phyloP scores from a whole-genome alignment of 345 rosid genomes.

The Mercurialis annua region DNA sequence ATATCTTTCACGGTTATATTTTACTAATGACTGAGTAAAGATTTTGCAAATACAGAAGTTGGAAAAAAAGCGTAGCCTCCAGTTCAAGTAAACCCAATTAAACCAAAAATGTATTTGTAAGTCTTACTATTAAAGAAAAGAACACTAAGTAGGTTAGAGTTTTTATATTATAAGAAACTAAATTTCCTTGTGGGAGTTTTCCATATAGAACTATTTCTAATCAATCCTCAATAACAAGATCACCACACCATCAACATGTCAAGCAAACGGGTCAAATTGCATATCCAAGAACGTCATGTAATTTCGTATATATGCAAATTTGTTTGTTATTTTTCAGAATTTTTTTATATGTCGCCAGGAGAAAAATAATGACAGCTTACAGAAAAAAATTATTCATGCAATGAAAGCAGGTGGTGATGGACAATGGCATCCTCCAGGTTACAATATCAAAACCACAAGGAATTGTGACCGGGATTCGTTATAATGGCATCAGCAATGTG shows the following conservation, averaged over 20 bases:
- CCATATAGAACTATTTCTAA: not conserved
- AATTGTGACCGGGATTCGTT: slow-evolving; percentile 23
- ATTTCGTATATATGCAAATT: not conserved
- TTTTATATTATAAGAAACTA: not conserved
- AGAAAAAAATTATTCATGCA: not conserved
- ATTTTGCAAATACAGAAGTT: not conserved
- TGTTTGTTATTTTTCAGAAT: not conserved
- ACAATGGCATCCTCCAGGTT: slow-evolving; percentile 25
- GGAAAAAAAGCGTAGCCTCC: slow-evolving; percentile 8
- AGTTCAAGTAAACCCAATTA: slow-evolving; percentile 18
- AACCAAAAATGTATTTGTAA: not conserved
- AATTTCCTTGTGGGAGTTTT: too few relatives aligned
- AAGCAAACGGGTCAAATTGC: slow-evolving; percentile 25
- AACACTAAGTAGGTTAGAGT: not conserved
- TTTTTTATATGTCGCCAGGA: not conserved
- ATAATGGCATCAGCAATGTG: slow-evolving; percentile 26
- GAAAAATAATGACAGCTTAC: not conserved
- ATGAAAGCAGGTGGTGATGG: slow-evolving; percentile 30
- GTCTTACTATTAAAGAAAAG: not conserved
- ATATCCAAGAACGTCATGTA: slow-evolving; percentile 35
- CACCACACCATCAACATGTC: slow-evolving; percentile 25
- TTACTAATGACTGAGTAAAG: slow-evolving; percentile 39
- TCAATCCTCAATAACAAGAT: not conserved
- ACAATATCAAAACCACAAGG: slow-evolving; percentile 29
- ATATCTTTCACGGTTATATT: slow-evolving; percentile 10